These are phyloP conservation scores for Candida andamanensis DNA, from an alignment of 805 yeast genomes.

Conservation along the genomic window DNA sequence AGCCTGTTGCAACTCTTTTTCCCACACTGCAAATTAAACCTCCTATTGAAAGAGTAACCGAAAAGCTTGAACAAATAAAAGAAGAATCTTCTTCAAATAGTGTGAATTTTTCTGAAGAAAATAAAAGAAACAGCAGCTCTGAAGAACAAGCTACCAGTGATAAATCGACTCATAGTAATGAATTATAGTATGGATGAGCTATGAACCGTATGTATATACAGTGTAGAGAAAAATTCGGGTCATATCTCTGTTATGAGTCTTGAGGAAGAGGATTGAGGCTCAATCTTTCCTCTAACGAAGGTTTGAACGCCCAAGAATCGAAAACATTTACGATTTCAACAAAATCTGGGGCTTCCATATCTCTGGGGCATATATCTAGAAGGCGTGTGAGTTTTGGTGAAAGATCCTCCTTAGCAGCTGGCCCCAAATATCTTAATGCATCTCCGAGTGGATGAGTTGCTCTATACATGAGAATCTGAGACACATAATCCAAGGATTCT, in stretches of 20 bases:
- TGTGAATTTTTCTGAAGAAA: not conserved
- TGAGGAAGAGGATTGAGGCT: constrained; percentile 11
- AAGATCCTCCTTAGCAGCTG: constrained; percentile 68
- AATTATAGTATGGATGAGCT: not conserved
- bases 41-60: no score
- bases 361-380: constrained; percentile 40
- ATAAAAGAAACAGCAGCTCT: not conserved
- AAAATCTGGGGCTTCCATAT: constrained; percentile 54
- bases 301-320: constrained; percentile 84
- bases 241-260: constrained; percentile 1
- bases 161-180: not conserved
- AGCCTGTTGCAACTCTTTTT: not conserved
- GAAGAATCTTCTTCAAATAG: not conserved
- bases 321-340: constrained; percentile 46
- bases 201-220: no score
- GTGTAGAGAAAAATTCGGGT: no score
- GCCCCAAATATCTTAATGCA: constrained; percentile 57
- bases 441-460: constrained; percentile 33
- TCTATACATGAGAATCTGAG: constrained; percentile 53
- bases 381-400: constrained; percentile 22
- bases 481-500: constrained; percentile 63
- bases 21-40: no score
- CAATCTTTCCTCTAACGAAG: constrained; percentile 26
- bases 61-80: no score
- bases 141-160: not conserved